phyloP scores from a whole-genome alignment of 2,329 filamentous ascomycete genomes.

The Colletotrichum sp. region DNA sequence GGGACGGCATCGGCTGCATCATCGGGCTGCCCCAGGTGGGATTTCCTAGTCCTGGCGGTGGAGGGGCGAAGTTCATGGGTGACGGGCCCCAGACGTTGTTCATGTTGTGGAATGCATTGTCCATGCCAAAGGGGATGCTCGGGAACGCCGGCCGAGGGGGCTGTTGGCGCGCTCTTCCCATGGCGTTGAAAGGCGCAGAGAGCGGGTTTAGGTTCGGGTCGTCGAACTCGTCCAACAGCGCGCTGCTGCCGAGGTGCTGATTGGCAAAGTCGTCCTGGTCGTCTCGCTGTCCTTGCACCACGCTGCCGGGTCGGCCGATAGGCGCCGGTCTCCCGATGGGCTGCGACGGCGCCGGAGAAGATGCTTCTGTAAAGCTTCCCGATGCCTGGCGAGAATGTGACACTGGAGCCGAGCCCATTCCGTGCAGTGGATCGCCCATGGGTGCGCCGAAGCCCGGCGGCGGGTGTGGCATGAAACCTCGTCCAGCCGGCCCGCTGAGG shows the following conservation, averaged over 20 bases:
- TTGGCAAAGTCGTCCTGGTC: conserved; percentile 72
- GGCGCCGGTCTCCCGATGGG: conserved; percentile 84
- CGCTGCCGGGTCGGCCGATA: conserved; percentile 86
- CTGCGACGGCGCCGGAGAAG: conserved; percentile 59
- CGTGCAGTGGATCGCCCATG: conserved; percentile 43
- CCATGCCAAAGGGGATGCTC: conserved; percentile 42
- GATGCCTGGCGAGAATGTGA: conserved; percentile 81
- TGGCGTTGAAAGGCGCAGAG: conserved; percentile 29
- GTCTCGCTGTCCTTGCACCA: conserved; percentile 56
- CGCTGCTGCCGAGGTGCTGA: conserved; percentile 87
- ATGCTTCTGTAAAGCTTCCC: conserved; percentile 65
- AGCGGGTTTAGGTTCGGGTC: conserved; percentile 56
- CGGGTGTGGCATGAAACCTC: conserved; percentile 45
- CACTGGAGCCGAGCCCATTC: conserved; percentile 47
- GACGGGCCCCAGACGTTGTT: conserved; percentile 46
- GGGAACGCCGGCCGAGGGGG: conserved; percentile 53
- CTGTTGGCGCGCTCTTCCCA: conserved; percentile 48
- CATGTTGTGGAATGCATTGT: conserved; percentile 40
- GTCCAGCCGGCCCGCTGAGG: conserved; percentile 48
- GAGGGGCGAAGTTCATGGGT: conserved; percentile 33
- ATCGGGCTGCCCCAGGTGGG: conserved; percentile 37
- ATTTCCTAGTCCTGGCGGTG: conserved; percentile 52
- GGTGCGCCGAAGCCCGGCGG: conserved; percentile 61
- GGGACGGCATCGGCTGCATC: conserved; percentile 7
- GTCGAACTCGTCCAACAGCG: conserved; percentile 78